Conservation (phyloP, 441 rosid genomes). For the Monsonia emarginata region DNA sequence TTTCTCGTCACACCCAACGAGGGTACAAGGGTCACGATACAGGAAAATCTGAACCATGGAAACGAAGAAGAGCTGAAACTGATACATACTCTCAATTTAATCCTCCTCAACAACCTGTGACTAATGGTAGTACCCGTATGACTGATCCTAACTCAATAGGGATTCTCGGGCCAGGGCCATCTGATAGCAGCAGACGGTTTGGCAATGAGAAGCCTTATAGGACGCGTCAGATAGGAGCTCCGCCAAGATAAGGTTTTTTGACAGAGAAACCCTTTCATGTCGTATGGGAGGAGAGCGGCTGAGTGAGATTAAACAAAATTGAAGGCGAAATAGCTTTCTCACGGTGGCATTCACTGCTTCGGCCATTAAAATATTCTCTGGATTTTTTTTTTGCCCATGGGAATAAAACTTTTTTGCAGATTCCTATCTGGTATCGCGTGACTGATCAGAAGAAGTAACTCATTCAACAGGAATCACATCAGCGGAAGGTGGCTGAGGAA, state of each 20-base stretch:
- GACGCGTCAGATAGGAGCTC: slow-evolving; percentile 51
- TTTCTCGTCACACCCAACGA: slow-evolving; percentile 37
- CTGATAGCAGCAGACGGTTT: slow-evolving; percentile 48
- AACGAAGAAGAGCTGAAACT: slow-evolving; percentile 57
- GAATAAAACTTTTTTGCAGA: slow-evolving; percentile 20
- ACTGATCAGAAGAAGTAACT: slow-evolving; percentile 21
- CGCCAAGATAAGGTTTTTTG: slow-evolving; percentile 44
- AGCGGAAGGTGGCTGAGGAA: slow-evolving; percentile 1
- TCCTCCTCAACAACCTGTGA: slow-evolving; percentile 31
- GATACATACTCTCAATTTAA: slow-evolving; percentile 35
- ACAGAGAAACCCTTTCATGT: slow-evolving; percentile 7
- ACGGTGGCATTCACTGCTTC: slow-evolving; percentile 18
- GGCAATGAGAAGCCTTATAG: slow-evolving; percentile 44
- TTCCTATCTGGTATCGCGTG: slow-evolving; percentile 13
- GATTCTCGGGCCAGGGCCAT: slow-evolving; percentile 92
- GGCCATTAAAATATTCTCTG: slow-evolving; percentile 25
- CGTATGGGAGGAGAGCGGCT: slow-evolving; percentile 15
- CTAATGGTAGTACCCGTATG: slow-evolving; percentile 30
- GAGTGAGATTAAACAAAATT: slow-evolving; percentile 20
- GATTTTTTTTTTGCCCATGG: slow-evolving; percentile 33
- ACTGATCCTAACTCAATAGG: slow-evolving; percentile 71
- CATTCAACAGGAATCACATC: slow-evolving; percentile 20
- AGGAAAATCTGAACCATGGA: slow-evolving; percentile 76
- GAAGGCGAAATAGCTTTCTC: slow-evolving; percentile 18
- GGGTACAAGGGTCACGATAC: slow-evolving; percentile 52